A percentile compares a stretch with the other conserved stretches of the same genome.
Conservation (phyloP, 2,329 filamentous ascomycete species). For the Colletotrichum coccodes region DNA sequence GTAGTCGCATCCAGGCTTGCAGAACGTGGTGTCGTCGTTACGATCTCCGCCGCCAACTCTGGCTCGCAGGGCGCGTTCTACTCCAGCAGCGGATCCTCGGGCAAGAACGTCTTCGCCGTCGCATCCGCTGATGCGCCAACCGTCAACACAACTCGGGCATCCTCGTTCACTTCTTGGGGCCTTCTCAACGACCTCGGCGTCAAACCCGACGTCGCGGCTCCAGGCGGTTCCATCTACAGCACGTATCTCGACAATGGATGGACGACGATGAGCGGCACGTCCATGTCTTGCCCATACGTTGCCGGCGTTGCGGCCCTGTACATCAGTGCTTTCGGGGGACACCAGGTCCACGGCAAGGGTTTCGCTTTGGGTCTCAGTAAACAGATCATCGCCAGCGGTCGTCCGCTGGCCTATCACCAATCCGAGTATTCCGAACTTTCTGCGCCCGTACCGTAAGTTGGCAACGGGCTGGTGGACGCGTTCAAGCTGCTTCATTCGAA, state of each 20-base stretch:
- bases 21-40: conserved; percentile 58
- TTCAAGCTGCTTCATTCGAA: conserved; percentile 50
- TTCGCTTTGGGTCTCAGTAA: conserved; percentile 40
- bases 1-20: conserved; percentile 52
- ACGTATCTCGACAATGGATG: conserved; percentile 51
- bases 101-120: conserved; percentile 53
- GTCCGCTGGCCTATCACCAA: conserved; percentile 38
- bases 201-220: conserved; percentile 55
- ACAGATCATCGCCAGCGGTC: conserved; percentile 46
- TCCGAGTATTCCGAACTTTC: conserved; percentile 35
- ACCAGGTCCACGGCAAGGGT: conserved; percentile 41
- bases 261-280: conserved; percentile 56
- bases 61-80: conserved; percentile 60
- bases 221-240: conserved; percentile 52
- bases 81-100: conserved; percentile 50
- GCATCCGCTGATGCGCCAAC: conserved; percentile 48
- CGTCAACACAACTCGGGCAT: background rate
- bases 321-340: conserved; percentile 44
- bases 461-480: conserved; percentile 53
- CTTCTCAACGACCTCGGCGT: conserved; percentile 53
- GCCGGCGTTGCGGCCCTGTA: conserved; percentile 53
- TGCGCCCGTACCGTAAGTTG: conserved; percentile 50
- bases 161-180: conserved; percentile 53
- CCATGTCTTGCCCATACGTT: conserved; percentile 58
- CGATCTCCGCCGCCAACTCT: conserved; percentile 62